phyloP scores from a whole-genome alignment of 2,329 filamentous ascomycete species.

The Cladophialophora chaetospira region DNA sequence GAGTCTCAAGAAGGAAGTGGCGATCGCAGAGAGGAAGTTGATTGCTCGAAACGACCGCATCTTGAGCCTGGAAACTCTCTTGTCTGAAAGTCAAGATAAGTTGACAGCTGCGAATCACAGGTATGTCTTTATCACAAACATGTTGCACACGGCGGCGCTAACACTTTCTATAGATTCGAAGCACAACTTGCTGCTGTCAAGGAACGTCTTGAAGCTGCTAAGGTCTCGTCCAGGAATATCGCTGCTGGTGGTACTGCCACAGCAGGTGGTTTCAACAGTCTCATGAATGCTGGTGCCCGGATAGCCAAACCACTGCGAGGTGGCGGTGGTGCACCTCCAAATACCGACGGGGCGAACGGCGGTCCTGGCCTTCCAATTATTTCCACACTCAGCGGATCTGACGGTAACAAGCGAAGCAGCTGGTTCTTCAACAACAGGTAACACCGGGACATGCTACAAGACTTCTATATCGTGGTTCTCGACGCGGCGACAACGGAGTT shows the following conservation, averaged over 20 bases:
- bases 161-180: constrained; percentile 71
- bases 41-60: constrained; percentile 97
- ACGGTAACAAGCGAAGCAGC: constrained; percentile 67
- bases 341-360: constrained; percentile 38
- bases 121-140: constrained; percentile 58
- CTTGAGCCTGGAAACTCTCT: constrained; percentile 83
- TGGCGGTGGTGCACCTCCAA: constrained; percentile 43
- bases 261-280: constrained; percentile 56
- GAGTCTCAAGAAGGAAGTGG: constrained; percentile 96
- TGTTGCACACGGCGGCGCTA: constrained; percentile 2
- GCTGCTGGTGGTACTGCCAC: constrained; percentile 58
- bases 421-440: constrained; percentile 49
- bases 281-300: constrained; percentile 47
- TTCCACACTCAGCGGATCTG: constrained; percentile 65
- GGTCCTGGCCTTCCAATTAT: constrained; percentile 38
- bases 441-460: background rate
- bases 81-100: constrained; percentile 98
- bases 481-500: too few relatives aligned
- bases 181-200: constrained; percentile 95
- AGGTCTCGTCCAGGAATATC: constrained; percentile 86
- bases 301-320: constrained; percentile 68
- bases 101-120: constrained; percentile 95
- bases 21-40: constrained; percentile 95
- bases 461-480: background rate
- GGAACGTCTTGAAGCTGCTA: constrained; percentile 93